Conservation (phyloP, 108 stramenopile species). For the Nitzschia inconspicua region DNA sequence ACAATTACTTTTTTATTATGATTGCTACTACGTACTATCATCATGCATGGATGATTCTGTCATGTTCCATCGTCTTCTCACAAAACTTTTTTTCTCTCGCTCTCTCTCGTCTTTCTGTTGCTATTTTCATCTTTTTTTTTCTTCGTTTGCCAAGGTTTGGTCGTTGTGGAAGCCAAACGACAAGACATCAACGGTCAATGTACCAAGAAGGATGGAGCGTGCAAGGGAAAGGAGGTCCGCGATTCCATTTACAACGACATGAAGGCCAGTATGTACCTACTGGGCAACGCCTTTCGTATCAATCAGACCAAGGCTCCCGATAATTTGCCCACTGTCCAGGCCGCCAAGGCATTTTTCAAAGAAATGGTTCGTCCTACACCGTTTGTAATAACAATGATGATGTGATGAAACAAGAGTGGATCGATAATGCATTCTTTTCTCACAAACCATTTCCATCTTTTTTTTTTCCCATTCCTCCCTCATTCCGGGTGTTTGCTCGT, state of each 20-base stretch:
- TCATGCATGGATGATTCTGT: background rate
- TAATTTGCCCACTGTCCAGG: constrained; percentile 81
- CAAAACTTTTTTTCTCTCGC: background rate
- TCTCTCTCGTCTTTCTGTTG: background rate
- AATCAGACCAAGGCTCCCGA: constrained; percentile 88
- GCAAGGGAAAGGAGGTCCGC: constrained; percentile 68
- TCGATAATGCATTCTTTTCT: no score
- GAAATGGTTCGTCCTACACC: no score
- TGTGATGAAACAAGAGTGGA: no score
- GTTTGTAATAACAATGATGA: no score
- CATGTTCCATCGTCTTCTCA: background rate
- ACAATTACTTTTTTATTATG: no score
- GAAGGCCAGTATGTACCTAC: constrained; percentile 81
- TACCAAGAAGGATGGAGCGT: constrained; percentile 80
- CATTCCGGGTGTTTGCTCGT: no score
- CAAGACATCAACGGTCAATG: constrained; percentile 79
- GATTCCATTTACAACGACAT: constrained; percentile 86
- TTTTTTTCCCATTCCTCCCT: no score
- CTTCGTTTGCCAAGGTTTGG: constrained; percentile 18
- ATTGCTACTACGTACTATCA: background rate
- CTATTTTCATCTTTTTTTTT: background rate
- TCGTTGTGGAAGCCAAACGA: constrained; percentile 67
- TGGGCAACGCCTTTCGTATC: constrained; percentile 86
- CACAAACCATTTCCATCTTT: no score
- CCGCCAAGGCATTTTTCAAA: constrained; percentile 84